Conservation (phyloP, 306 rosid species). For the Fragaria iinumae region DNA sequence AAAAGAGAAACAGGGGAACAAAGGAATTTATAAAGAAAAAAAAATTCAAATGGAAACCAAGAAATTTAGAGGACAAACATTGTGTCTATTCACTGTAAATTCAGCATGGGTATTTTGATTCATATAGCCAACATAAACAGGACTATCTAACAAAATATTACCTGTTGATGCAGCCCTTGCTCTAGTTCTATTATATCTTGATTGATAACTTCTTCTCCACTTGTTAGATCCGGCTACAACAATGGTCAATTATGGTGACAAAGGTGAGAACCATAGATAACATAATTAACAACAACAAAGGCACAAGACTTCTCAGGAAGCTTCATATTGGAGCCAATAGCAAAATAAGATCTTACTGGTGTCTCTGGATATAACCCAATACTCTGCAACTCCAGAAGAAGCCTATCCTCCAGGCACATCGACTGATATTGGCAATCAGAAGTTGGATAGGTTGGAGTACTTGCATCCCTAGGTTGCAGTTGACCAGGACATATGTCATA, state of each 20-base stretch:
- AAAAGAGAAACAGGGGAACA: conserved; percentile 21
- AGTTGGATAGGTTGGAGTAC: conserved; percentile 43
- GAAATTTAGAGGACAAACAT: neutral
- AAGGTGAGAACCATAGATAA: conserved; percentile 9
- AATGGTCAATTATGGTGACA: conserved; percentile 12
- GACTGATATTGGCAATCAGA: conserved; percentile 68
- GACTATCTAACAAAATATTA: conserved; percentile 22
- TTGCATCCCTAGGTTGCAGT: conserved; percentile 48
- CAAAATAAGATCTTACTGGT: conserved; percentile 52
- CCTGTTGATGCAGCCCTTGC: conserved; percentile 66
- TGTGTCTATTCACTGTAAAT: neutral
- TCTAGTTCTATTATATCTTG: conserved; percentile 66
- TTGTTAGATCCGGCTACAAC: conserved; percentile 75
- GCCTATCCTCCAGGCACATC: conserved; percentile 70
- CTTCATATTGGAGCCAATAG: conserved; percentile 18
- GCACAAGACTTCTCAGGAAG: conserved; percentile 17
- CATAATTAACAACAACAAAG: neutral
- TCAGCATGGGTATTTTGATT: conserved; percentile 7
- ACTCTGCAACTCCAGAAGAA: conserved; percentile 84
- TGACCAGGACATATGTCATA: conserved; percentile 71
- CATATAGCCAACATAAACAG: neutral
- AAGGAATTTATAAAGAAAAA: conserved; percentile 15
- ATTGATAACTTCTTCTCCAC: conserved; percentile 70
- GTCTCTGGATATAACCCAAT: conserved; percentile 77
- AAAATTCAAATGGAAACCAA: neutral